phyloP scores from a whole-genome alignment of 768 basidiomycete species.

The Tulasnella sp. region DNA sequence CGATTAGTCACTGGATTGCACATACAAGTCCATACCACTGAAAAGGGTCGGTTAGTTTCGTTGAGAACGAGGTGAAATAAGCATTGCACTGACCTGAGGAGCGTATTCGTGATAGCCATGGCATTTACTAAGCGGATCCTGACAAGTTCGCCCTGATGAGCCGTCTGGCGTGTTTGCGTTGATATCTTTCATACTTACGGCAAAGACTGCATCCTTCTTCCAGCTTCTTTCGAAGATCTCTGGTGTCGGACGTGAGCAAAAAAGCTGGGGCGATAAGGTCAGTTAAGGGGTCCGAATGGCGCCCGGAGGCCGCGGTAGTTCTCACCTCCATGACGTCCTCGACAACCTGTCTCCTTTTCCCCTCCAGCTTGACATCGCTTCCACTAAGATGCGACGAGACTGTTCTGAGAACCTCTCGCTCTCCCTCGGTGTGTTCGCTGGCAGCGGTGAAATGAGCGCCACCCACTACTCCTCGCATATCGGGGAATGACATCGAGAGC shows the following conservation, averaged over 20 bases:
- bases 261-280: slow-evolving; percentile 26
- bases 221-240: slow-evolving; percentile 32
- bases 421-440: not conserved
- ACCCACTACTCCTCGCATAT: slow-evolving; percentile 16
- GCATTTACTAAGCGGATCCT: slow-evolving; percentile 52
- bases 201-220: slow-evolving; percentile 31
- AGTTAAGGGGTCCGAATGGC: not conserved
- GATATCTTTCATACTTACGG: slow-evolving; percentile 10
- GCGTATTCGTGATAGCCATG: slow-evolving; percentile 50
- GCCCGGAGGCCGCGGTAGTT: not conserved
- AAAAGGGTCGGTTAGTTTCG: not conserved
- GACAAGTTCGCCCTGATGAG: not conserved
- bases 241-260: slow-evolving; percentile 28
- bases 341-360: slow-evolving; percentile 28
- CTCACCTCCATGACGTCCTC: slow-evolving; percentile 31
- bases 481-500: slow-evolving; percentile 9
- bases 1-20: not conserved
- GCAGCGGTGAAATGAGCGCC: slow-evolving; percentile 23
- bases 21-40: not conserved
- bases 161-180: not conserved
- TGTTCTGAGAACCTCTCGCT: not conserved
- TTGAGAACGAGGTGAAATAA: not conserved
- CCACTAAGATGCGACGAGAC: not conserved
- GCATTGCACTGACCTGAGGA: slow-evolving; percentile 45
- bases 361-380: slow-evolving; percentile 25